Conservation (phyloP, 352 stramenopile species). For the Blastocystis sp. region DNA sequence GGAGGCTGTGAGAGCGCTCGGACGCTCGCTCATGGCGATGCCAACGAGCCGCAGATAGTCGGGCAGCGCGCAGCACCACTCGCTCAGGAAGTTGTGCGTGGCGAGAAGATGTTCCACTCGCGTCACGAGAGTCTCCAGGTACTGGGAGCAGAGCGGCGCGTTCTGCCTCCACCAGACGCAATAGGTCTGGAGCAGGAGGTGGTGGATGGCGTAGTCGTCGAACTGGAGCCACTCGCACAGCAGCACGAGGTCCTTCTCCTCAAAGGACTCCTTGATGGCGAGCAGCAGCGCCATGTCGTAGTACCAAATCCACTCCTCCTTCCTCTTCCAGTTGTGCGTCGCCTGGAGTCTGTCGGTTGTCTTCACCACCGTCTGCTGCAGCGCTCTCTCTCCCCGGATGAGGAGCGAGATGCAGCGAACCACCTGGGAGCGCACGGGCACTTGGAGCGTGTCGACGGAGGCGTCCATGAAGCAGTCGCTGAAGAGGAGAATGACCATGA, state of each 20-base stretch:
- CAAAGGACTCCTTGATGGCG: not conserved
- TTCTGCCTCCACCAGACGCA: not conserved
- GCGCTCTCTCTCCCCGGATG: not conserved
- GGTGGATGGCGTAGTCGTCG: not conserved
- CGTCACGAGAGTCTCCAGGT: not conserved
- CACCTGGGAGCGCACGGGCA: constrained; percentile 5
- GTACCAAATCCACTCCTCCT: constrained; percentile 28
- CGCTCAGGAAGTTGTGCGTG: constrained; percentile 41
- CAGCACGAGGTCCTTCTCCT: not conserved
- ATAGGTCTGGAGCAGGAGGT: not conserved
- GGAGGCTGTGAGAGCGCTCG: too few relatives aligned
- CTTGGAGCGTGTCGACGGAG: constrained; percentile 18
- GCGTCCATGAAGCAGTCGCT: constrained; percentile 60
- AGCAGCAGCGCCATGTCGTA: constrained; percentile 3
- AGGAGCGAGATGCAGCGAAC: not conserved
- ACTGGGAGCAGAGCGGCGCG: not conserved
- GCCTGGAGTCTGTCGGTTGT: not conserved
- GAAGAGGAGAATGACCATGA: constrained; percentile 35
- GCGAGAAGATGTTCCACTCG: not conserved
- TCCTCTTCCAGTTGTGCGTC: not conserved
- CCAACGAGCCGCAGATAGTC: constrained; percentile 26
- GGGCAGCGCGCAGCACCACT: constrained; percentile 46
- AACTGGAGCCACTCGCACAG: not conserved
- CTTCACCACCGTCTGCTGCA: not conserved
- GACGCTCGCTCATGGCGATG: not conserved